Evolutionary conservation across 495 filamentous ascomycete genomes (phyloP), one percentile per base, ranked within the genome.

Genomic region (Cudoniella acicularis): DNA sequence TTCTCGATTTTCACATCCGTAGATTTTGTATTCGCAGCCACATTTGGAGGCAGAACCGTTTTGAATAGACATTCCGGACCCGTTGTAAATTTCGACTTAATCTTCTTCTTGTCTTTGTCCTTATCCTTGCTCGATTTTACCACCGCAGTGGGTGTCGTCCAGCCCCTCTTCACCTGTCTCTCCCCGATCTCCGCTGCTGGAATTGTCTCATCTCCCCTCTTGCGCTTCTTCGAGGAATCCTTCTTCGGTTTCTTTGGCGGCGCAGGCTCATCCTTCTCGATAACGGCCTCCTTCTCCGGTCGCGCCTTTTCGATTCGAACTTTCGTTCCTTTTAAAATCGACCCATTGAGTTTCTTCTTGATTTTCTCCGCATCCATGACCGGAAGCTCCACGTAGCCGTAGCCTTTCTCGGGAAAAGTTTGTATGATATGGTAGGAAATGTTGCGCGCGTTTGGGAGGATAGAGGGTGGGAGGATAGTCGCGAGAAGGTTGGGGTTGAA

Each of bases 311-410:
- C 89, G 30, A 98, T 81, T 47, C 84, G 82, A 59, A 98, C 83
- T 70, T 96, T 98, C 43, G 80, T 78, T 27, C 94, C 94, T 57
- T 87, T 95, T 22, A 98, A 73, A 13, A 91, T 86, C 3, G 87
- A 82, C 9, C 92, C 93, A 75, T 96, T 88, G n/a, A 98, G 79
- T 69, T 95, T 97, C 78, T 91, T 92, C 71, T 86, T 89, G 25
- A 98, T 74, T 67, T 92, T 95, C 2, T 92, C 86, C 3, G 92
- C 94, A 61, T 94, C 91, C 72, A 85, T 82, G 1, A 67, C 70
- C 0, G 93, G 91, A 20, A 98, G 71, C 18, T 93, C 89, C 49
- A 97, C 72, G 74, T 88, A 98, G 48, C 92, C 94, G 87, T 90
- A 98, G 36, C 79, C 82, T 66, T 84, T 88, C 56, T 98, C 93